Conservation (phyloP, 495 filamentous ascomycete genomes). For the Apodospora peruviana region DNA sequence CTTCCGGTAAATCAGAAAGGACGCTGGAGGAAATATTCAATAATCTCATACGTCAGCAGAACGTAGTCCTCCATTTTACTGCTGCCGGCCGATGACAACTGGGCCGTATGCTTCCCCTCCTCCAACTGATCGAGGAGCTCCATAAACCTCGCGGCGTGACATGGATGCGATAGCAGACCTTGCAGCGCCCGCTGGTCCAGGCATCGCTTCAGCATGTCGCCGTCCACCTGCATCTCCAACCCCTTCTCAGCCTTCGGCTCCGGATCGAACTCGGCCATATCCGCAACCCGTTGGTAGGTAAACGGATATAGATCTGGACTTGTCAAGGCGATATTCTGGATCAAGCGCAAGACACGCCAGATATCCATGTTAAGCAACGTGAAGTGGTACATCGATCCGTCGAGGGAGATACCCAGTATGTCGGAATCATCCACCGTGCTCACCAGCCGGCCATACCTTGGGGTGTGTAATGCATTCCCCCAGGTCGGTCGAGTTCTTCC, state of each 20-base stretch:
- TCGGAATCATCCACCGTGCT: slow-evolving; percentile 30
- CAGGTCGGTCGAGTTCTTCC: slow-evolving; percentile 40
- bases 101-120: slow-evolving; percentile 14
- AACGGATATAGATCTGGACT: slow-evolving; percentile 18
- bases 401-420: slow-evolving; percentile 57
- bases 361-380: slow-evolving; percentile 46
- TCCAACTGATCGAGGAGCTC: slow-evolving; percentile 33
- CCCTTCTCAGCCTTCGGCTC: slow-evolving; percentile 25
- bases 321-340: slow-evolving; percentile 53
- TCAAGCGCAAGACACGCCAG: slow-evolving; percentile 56
- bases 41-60: slow-evolving; percentile 36
- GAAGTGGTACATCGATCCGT: slow-evolving; percentile 61
- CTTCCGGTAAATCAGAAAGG: too few species aligned
- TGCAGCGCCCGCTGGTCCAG: slow-evolving; percentile 45
- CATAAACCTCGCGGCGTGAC: slow-evolving; percentile 20
- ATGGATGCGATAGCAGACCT: slow-evolving; percentile 29
- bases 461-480: slow-evolving; percentile 19
- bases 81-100: slow-evolving; percentile 2
- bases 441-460: slow-evolving; percentile 23
- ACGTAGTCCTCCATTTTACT: too few species aligned
- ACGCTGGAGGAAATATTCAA: slow-evolving; percentile 38
- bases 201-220: slow-evolving; percentile 54
- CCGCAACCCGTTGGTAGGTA: slow-evolving; percentile 4
- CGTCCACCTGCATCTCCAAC: slow-evolving; percentile 58
- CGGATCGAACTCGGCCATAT: slow-evolving; percentile 7